A percentile compares a stretch with the other conserved stretches of the same genome.
Conservation (phyloP, 2,329 filamentous ascomycete genomes). For the Beauveria scarabaeidicola region DNA sequence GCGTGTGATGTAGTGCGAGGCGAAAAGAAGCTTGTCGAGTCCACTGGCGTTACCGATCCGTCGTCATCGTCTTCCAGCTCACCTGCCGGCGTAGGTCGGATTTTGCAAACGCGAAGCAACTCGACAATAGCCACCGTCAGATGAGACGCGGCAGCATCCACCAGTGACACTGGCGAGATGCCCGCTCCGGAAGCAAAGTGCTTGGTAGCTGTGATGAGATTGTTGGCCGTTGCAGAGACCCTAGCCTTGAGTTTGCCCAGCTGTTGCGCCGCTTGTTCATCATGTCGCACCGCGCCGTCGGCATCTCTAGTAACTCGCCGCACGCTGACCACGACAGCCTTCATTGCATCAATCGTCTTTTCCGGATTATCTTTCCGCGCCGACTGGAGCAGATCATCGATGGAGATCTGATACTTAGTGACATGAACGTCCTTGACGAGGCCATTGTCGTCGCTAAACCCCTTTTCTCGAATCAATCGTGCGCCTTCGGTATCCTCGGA, state of each 20-base stretch:
- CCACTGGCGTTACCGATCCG: conserved; percentile 54
- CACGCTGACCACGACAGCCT: conserved; percentile 72
- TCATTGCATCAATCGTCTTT: conserved; percentile 76
- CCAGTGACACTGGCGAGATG: conserved; percentile 81
- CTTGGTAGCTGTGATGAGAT: conserved; percentile 88
- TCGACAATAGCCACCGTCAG: conserved; percentile 80
- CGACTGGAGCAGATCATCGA: conserved; percentile 78
- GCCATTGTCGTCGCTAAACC: conserved; percentile 62
- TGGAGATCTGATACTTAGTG: conserved; percentile 88
- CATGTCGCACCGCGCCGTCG: conserved; percentile 45
- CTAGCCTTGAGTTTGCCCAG: conserved; percentile 66
- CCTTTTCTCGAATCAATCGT: conserved; percentile 55
- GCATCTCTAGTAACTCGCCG: conserved; percentile 80
- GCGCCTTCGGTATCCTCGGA: conserved; percentile 61
- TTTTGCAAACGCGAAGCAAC: conserved; percentile 74
- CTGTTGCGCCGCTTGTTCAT: conserved; percentile 47
- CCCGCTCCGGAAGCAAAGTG: conserved; percentile 79
- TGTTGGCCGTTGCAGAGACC: conserved; percentile 90
- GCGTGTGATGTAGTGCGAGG: conserved; percentile 37
- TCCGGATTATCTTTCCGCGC: conserved; percentile 67
- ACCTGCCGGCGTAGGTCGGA: conserved; percentile 63
- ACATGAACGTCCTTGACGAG: conserved; percentile 86
- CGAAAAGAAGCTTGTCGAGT: conserved; percentile 61
- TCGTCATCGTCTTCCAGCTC: conserved; percentile 76
- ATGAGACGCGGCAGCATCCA: conserved; percentile 90